phyloP scores from a whole-genome alignment of 768 basidiomycete genomes.

The Panus rudis region DNA sequence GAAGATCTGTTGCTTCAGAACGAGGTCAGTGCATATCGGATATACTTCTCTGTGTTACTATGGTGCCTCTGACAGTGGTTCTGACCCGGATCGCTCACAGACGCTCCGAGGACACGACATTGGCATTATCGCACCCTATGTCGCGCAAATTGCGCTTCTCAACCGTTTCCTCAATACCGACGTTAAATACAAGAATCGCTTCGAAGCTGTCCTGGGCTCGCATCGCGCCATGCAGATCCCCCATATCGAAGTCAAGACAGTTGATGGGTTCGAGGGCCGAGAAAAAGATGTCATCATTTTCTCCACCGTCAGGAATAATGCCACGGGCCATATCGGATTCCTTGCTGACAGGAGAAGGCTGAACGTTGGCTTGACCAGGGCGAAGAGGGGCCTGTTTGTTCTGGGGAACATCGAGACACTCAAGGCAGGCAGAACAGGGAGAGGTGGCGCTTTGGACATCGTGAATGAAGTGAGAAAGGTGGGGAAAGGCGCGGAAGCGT shows the following conservation, averaged over 20 bases:
- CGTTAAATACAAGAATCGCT: conserved; percentile 42
- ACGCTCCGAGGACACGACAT: conserved; percentile 67
- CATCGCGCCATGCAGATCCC: conserved; percentile 58
- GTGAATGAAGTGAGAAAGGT: background rate
- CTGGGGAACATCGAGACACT: conserved; percentile 69
- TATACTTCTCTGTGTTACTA: background rate
- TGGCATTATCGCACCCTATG: conserved; percentile 90
- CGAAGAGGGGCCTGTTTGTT: conserved; percentile 78
- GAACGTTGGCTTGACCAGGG: conserved; percentile 88
- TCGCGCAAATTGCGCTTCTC: conserved; percentile 75
- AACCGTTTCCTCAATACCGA: conserved; percentile 59
- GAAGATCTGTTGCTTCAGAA: conserved; percentile 77
- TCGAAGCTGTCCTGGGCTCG: conserved; percentile 54
- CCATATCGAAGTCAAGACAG: conserved; percentile 81
- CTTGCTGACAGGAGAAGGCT: conserved; percentile 78
- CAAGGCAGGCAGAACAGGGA: conserved; percentile 34
- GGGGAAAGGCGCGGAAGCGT: conserved; percentile 15
- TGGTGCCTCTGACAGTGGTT: conserved; percentile 15
- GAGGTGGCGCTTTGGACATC: conserved; percentile 1
- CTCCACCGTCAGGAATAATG: conserved; percentile 84
- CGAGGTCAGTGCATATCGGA: conserved; percentile 42
- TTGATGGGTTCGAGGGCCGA: conserved; percentile 91
- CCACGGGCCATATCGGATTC: conserved; percentile 76
- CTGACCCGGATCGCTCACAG: conserved; percentile 28
- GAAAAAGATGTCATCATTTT: conserved; percentile 93